Evolutionary conservation across 2,329 filamentous ascomycete species (phyloP).

Genomic region (Chaetomiaceae sp.): DNA sequence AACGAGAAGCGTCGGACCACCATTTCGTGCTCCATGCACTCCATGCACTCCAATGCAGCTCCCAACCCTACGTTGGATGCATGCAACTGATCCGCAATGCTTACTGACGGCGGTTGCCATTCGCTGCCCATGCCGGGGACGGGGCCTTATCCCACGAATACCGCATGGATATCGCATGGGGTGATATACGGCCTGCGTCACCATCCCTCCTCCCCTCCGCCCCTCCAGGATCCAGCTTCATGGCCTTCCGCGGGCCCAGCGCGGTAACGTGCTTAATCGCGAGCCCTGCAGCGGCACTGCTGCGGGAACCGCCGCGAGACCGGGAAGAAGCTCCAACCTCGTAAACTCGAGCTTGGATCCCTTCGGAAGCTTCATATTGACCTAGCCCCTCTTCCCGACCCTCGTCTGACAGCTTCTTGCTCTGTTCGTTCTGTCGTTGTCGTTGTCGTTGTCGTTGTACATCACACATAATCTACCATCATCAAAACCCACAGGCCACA

Average conservation of each 20-base stretch:
- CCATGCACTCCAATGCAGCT: too few relatives aligned
- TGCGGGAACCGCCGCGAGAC: too few relatives aligned
- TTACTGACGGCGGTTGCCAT: neutral
- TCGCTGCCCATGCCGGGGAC: neutral
- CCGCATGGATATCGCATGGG: neutral
- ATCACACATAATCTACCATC: neutral
- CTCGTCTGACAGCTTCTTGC: neutral
- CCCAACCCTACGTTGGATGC: neutral
- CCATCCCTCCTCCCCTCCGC: neutral
- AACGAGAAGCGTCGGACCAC: constrained; percentile 8
- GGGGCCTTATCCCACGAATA: neutral
- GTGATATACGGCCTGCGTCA: constrained; percentile 5
- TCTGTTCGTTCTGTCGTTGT: neutral
- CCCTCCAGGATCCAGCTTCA: neutral
- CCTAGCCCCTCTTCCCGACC: too few relatives aligned
- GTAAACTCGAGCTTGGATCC: neutral
- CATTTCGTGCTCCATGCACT: neutral
- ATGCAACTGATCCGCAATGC: neutral
- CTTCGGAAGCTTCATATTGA: too few relatives aligned
- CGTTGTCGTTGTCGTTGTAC: neutral
- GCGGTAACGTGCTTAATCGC: constrained; percentile 4
- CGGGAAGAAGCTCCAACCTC: neutral
- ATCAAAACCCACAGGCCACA: neutral
- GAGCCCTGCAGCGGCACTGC: neutral
- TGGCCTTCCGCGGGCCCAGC: neutral